Evolutionary conservation across 352 stramenopile genomes (phyloP), one percentile per base, ranked within the genome.

Genomic region (Globisporangium lucens): DNA sequence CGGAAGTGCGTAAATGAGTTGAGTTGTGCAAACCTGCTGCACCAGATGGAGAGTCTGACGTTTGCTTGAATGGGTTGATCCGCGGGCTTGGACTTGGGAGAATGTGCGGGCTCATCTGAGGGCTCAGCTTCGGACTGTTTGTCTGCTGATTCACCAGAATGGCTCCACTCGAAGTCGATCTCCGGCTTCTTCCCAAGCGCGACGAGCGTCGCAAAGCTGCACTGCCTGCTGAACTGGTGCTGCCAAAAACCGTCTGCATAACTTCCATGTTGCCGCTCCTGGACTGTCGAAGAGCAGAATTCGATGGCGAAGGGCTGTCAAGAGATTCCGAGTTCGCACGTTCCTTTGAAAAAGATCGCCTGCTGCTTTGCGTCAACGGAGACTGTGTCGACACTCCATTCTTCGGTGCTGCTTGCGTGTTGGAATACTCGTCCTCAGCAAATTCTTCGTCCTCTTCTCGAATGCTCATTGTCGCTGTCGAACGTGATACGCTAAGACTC

Each of bases 51-150:
- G 75, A 85, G 41, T 83, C 81, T 13, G 76, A 75, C 20, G 82
- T 59, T 47, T 83, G 72, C 65, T 90, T 90, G 60, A 92, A 92
- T 17, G 84, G 84, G 30, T 92, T 92, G 67, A 90, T 92, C 29
- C 84, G 76, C 38, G 82, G 84, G 9, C 69, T 79, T 36, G 81
- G 80, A 29, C 77, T 88, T 20, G 82, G 79, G 7, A 89, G 62
- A 10, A 88, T 78, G 36, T 84, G 75, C 2, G 84, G 84, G 55
- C 84, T 92, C 77, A 89, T 85, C 65, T 91, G 83, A 10, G 83
- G 83, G 30, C 83, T 91, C 35, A 88, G 65, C 52, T 81, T 88
- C 3, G 80, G 79, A 66, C 83, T 91, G 12, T 55, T 82, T 2
- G 58, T 68, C 43, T 74, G 69, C n/a, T 75, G 71, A 29, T 68